These are phyloP conservation scores for Cutaneotrichosporon sp. DNA, from an alignment of 1,284 basidiomycete species.

Conservation along the genomic window DNA sequence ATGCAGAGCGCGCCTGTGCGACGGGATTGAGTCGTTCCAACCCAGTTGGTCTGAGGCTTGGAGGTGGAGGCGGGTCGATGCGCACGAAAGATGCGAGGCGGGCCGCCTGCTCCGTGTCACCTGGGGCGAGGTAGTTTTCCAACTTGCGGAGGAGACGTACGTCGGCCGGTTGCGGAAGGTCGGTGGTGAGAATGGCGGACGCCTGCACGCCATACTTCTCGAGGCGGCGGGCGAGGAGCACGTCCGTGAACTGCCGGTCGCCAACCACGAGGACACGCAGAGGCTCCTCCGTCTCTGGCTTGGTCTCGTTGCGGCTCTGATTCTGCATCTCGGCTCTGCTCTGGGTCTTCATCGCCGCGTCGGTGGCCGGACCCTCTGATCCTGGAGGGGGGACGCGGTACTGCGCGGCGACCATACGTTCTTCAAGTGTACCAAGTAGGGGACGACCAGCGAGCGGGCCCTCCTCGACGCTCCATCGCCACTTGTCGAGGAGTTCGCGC, in stretches of 20 bases:
- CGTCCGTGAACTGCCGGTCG: constrained; percentile 86
- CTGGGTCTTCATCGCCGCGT: constrained; percentile 7
- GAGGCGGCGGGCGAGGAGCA: constrained; percentile 75
- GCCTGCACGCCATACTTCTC: constrained; percentile 26
- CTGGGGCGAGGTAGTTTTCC: constrained; percentile 38
- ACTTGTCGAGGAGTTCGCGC: constrained; percentile 28
- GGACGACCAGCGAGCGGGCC: constrained; percentile 39
- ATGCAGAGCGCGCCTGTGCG: not conserved
- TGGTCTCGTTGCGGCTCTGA: not conserved
- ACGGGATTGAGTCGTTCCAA: constrained; percentile 11
- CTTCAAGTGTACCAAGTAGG: constrained; percentile 13
- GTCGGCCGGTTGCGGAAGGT: constrained; percentile 45
- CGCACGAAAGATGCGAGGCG: constrained; percentile 31
- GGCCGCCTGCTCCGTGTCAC: constrained; percentile 16
- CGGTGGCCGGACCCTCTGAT: constrained; percentile 1
- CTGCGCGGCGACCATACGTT: constrained; percentile 22
- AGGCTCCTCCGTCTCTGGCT: constrained; percentile 39
- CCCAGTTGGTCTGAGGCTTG: not conserved
- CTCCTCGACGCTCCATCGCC: constrained; percentile 31
- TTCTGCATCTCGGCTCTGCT: constrained; percentile 8
- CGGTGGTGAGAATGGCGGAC: constrained; percentile 41
- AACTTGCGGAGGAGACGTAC: constrained; percentile 45
- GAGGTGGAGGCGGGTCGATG: constrained; percentile 9
- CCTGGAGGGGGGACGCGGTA: not conserved
- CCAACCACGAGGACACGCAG: constrained; percentile 71